Conservation (phyloP, 116 monocot genomes). For the Dioscorea cayenensis region DNA sequence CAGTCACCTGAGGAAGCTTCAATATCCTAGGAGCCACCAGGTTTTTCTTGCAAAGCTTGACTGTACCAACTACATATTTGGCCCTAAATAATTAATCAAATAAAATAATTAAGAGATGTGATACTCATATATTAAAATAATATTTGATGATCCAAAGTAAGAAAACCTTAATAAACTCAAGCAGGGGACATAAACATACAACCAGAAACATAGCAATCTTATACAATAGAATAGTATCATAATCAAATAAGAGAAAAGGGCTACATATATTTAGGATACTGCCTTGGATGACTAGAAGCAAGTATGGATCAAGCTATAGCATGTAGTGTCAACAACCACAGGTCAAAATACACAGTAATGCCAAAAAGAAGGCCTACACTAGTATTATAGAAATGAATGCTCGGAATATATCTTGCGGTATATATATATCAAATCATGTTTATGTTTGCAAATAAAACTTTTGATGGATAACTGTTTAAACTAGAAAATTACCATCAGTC, state of each 20-base stretch:
- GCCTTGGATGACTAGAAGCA: constrained; percentile 97
- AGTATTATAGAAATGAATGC: not conserved
- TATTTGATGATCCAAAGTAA: not conserved
- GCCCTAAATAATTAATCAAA: constrained; percentile 42
- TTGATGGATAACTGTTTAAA: too few species aligned
- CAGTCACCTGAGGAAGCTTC: constrained; percentile 59
- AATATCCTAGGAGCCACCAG: constrained; percentile 68
- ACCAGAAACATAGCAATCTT: not conserved
- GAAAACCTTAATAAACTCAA: not conserved
- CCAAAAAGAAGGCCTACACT: not conserved
- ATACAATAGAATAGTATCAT: not conserved
- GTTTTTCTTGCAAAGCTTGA: constrained; percentile 64
- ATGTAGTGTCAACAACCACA: constrained; percentile 14
- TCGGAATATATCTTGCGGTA: constrained; percentile 27
- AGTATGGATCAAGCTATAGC: constrained; percentile 74
- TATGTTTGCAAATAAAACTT: too few species aligned
- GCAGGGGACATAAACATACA: too few species aligned
- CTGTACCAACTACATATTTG: constrained; percentile 73
- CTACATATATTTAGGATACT: constrained; percentile 62
- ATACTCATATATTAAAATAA: not conserved
- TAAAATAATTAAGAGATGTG: not conserved
- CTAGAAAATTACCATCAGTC: too few species aligned
- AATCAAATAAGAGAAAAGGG: not conserved
- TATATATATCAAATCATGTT: too few species aligned
- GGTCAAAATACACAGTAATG: constrained; percentile 4